Percentiles rank a stretch among this genome's conserved stretches.
Conservation (phyloP, 1,284 basidiomycete genomes). For the Ustilago vetiveriae region DNA sequence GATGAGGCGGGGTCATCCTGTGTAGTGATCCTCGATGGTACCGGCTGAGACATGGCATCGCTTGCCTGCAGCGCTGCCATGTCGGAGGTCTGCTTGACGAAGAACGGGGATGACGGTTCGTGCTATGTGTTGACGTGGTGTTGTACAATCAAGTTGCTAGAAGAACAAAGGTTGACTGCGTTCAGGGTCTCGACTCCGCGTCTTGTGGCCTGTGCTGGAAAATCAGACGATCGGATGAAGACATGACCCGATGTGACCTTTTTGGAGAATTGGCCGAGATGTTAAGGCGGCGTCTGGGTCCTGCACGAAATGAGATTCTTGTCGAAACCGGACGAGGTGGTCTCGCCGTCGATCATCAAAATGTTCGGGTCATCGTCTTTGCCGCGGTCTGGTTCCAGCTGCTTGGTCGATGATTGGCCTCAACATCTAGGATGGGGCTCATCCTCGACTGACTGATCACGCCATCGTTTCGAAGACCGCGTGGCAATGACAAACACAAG, state of each 20-base stretch:
- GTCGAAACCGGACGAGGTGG: too few relatives aligned
- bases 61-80: slow-evolving; percentile 13
- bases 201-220: slow-evolving; percentile 26
- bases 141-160: too few relatives aligned
- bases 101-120: too few relatives aligned
- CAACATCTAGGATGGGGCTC: slow-evolving; percentile 1
- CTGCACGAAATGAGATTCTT: too few relatives aligned
- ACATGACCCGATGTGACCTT: too few relatives aligned
- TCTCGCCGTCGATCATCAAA: too few relatives aligned
- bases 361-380: neutral
- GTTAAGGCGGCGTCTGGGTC: too few relatives aligned
- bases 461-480: slow-evolving; percentile 20
- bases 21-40: slow-evolving; percentile 3
- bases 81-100: too few relatives aligned
- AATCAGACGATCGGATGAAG: slow-evolving; percentile 1
- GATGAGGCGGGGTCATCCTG: slow-evolving; percentile 5
- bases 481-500: slow-evolving; percentile 10
- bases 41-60: slow-evolving; percentile 2
- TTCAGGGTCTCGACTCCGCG: slow-evolving; percentile 2
- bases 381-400: too few relatives aligned
- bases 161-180: neutral
- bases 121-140: too few relatives aligned
- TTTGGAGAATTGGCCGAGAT: too few relatives aligned
- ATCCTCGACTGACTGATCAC: slow-evolving; percentile 11
- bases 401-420: slow-evolving; percentile 6